These are phyloP conservation scores for Borovskyia barvae DNA, from an alignment of 208 protist genomes.

Conservation along the genomic window DNA sequence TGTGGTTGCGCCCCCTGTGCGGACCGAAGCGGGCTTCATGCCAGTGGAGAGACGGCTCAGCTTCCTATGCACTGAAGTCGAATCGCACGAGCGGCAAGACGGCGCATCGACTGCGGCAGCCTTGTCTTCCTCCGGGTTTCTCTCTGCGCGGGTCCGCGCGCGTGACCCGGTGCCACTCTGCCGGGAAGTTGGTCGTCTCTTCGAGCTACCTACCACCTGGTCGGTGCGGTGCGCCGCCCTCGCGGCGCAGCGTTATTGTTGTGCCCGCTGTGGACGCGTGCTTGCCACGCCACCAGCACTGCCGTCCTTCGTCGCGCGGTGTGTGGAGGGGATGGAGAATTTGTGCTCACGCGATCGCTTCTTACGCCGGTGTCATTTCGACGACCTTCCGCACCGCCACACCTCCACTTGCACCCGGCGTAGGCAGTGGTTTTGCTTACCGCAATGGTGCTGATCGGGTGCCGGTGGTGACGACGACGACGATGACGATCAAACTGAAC, in stretches of 20 bases:
- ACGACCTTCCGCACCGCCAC: too few relatives aligned
- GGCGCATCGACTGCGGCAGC: background rate
- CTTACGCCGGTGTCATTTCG: too few relatives aligned
- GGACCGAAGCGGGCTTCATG: background rate
- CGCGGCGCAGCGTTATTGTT: conserved; percentile 2
- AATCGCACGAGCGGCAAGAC: too few relatives aligned
- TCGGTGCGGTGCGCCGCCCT: conserved; percentile 3
- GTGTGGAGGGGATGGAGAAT: too few relatives aligned
- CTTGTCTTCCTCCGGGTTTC: background rate
- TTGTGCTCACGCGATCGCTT: too few relatives aligned
- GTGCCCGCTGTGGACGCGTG: conserved; percentile 13
- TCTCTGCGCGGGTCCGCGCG: conserved; percentile 7
- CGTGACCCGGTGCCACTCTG: conserved; percentile 12
- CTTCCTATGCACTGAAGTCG: background rate
- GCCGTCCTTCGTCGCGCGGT: background rate
- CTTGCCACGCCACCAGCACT: background rate
- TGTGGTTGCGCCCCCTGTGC: too few relatives aligned
- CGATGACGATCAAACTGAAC: too few relatives aligned
- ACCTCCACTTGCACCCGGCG: too few relatives aligned
- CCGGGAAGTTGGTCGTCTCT: background rate
- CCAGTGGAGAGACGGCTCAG: conserved; percentile 13
- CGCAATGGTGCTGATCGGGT: too few relatives aligned
- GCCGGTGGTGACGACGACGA: too few relatives aligned
- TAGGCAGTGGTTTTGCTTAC: too few relatives aligned
- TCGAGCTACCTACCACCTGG: background rate